These are phyloP conservation scores for Suhomyces atakaporum DNA, from an alignment of 1,139 yeast genomes.

Conservation along the genomic window DNA sequence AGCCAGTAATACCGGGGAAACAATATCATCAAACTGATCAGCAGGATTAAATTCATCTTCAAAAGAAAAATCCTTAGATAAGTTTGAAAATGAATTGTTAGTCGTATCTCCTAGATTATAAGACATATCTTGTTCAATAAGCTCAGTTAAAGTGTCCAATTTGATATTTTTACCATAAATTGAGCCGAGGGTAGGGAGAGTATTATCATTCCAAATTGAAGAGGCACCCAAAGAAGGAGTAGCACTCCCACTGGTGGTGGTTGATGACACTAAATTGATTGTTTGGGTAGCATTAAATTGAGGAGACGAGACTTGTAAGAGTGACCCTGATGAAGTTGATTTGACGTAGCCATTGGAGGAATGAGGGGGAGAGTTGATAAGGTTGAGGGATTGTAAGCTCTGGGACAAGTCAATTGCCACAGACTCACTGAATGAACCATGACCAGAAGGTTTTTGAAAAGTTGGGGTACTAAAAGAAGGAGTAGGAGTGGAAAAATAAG, in stretches of 20 bases:
- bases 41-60: conserved; percentile 11
- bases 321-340: conserved; percentile 5
- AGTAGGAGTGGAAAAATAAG: conserved; percentile 7
- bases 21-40: conserved; percentile 3
- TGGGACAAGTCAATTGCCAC: conserved; percentile 8
- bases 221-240: conserved; percentile 14
- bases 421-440: conserved; percentile 5
- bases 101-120: not conserved
- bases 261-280: conserved; percentile 2
- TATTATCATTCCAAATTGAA: conserved; percentile 17
- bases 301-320: conserved; percentile 5
- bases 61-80: conserved; percentile 9
- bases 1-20: not conserved
- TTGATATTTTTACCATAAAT: conserved; percentile 8
- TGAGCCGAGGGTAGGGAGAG: conserved; percentile 7
- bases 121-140: conserved; percentile 9
- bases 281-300: not conserved
- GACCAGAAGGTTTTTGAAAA: conserved; percentile 1
- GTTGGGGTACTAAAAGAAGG: conserved; percentile 9
- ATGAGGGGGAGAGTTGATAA: conserved; percentile 7
- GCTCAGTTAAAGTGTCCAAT: conserved; percentile 12
- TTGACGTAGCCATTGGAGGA: not conserved
- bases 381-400: conserved; percentile 8
- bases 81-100: not conserved
- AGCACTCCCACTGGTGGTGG: conserved; percentile 13